Evolutionary conservation across 106 monocot genomes (phyloP), one percentile per base, ranked within the genome.

Genomic region (Xerophyta viscosa): DNA sequence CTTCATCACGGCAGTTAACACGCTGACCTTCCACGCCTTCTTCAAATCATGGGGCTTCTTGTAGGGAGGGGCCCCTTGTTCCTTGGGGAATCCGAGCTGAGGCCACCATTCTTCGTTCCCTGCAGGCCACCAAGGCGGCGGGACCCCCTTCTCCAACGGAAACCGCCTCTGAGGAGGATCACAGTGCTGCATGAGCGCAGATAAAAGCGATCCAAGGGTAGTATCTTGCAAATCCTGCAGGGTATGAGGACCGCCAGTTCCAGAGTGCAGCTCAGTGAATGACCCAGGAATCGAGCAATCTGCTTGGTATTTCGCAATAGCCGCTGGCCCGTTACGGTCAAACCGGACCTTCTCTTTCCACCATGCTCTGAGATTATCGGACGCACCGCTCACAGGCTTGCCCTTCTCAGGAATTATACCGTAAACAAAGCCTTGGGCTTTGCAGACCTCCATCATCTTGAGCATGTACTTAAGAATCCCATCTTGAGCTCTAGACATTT

Each of bases 111-210:
- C 65, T 22, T 72, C 72, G 2, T 37, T 46, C 5, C 64, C 46
- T 2, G 36, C 61, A 0, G 74, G 74, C 74, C 74, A 74, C 74
- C 74, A 74, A 13, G 74, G 74, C 1, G 74, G 74, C 0, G 67
- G 31, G 22, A 68, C 20, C 6, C 67, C 67, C 49, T 67, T 68
- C 67, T 74, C 74, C 55, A 74, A 33, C 15, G 74, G 74, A 39
- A 62, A 74, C 74, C 56, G 67, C 62, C 67, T 55, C 57, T 74
- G 74, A 27, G 67, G 74, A 4, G 74, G 74, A 26, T 67, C 74
- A 44, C 74, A 74, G 57, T 74, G 67, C 44, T 74, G 74, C 67
- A 74, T 67, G 29, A 74, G 31, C 1, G 74, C 67, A 15, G 74
- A 74, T 17, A 74, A 56, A 8, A 74, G 67, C 36, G 67, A 74